Percentiles rank a stretch among this genome's conserved stretches.
phyloP scores from a whole-genome alignment of 345 rosid species.

The Rhizophora mangle region DNA sequence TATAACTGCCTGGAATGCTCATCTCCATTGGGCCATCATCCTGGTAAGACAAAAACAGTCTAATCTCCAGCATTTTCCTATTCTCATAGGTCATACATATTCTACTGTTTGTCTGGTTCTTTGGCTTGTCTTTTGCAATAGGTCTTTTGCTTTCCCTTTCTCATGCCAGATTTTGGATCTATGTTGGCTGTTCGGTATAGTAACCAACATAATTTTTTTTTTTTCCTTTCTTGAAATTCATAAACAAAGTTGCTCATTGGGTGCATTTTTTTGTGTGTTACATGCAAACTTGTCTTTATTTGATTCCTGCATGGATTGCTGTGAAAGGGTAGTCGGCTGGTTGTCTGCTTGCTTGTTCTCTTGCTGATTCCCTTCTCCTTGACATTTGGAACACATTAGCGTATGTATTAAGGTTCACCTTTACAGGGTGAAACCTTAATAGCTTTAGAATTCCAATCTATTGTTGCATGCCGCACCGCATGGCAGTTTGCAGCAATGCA shows the following conservation, averaged over 20 bases:
- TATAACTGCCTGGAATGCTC: neutral
- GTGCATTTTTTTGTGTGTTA: neutral
- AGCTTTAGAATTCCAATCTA: slow-evolving; percentile 40
- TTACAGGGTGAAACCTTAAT: neutral
- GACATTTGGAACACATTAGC: neutral
- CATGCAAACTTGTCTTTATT: slow-evolving; percentile 17
- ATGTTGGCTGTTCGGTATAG: neutral
- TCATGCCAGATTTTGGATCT: neutral
- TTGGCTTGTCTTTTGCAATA: neutral
- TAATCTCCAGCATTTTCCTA: neutral
- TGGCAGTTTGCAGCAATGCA: slow-evolving; percentile 22
- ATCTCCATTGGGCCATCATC: slow-evolving; percentile 21
- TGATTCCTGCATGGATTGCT: slow-evolving; percentile 39
- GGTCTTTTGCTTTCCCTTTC: neutral
- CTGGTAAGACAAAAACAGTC: neutral
- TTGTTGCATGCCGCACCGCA: slow-evolving; percentile 23
- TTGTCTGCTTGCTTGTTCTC: neutral
- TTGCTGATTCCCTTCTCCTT: neutral
- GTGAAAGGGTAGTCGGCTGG: neutral
- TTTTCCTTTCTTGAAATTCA: neutral
- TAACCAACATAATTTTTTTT: neutral
- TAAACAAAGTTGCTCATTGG: slow-evolving; percentile 1
- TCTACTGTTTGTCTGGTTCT: neutral
- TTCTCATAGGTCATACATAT: neutral
- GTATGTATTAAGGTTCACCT: neutral